A percentile compares a stretch with the other conserved stretches of the same genome.
Evolutionary conservation across 192 early-diverging fungal genomes (phyloP).

Genomic region (Umbelopsis vinacea): DNA sequence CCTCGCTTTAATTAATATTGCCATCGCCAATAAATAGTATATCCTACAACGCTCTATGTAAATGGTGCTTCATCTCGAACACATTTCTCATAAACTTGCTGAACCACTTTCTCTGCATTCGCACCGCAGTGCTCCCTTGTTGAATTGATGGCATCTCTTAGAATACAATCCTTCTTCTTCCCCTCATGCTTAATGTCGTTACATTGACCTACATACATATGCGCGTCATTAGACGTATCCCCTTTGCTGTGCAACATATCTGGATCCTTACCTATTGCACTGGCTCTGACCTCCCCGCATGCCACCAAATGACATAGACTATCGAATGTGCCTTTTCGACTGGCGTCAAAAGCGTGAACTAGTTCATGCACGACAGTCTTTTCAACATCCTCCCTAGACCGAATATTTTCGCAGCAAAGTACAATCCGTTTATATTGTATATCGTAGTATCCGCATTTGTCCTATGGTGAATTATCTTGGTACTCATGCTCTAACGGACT

Average conservation of each 20-base stretch:
- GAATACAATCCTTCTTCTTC: conserved; percentile 30
- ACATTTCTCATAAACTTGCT: conserved; percentile 40
- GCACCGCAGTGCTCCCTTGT: conserved; percentile 32
- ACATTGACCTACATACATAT: conserved; percentile 33
- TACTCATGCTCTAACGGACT: not conserved
- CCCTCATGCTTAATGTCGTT: conserved; percentile 24
- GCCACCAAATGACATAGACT: conserved; percentile 38
- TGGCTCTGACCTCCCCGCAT: conserved; percentile 43
- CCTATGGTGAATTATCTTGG: conserved; percentile 8
- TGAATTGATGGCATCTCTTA: conserved; percentile 37
- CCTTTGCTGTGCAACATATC: not conserved
- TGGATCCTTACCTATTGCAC: conserved; percentile 26
- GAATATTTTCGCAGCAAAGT: conserved; percentile 41
- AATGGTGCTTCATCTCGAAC: conserved; percentile 38
- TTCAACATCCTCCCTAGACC: conserved; percentile 32
- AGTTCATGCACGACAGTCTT: conserved; percentile 43
- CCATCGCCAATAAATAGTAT: not conserved
- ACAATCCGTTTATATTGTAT: conserved; percentile 41
- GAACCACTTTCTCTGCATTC: conserved; percentile 27
- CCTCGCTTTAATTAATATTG: not conserved
- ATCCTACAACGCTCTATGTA: not conserved
- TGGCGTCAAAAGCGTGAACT: conserved; percentile 42
- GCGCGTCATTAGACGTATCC: not conserved
- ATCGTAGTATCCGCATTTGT: conserved; percentile 42
- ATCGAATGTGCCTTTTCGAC: conserved; percentile 35